These are phyloP conservation scores for Ophiostoma perfectum DNA, from an alignment of 2,329 filamentous ascomycete species.

Conservation along the genomic window DNA sequence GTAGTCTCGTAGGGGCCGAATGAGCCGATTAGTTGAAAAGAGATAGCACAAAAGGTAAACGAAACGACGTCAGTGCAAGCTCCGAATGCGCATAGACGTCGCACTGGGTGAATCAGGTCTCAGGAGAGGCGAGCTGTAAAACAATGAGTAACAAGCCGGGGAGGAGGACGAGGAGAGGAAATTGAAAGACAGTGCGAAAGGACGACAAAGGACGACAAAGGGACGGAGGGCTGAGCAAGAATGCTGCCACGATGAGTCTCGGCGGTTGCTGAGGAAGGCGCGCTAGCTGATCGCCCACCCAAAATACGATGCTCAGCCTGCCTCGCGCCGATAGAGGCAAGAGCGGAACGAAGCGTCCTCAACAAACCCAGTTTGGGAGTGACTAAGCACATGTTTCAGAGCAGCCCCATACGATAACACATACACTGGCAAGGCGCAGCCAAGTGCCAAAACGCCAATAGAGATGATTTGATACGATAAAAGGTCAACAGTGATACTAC, in stretches of 20 bases:
- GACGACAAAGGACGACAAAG: not conserved
- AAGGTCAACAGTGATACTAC: not conserved
- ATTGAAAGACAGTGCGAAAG: not conserved
- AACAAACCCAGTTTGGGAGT: not conserved
- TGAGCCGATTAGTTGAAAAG: not conserved
- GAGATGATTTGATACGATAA: not conserved
- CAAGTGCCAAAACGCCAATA: not conserved
- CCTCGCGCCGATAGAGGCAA: constrained; percentile 4
- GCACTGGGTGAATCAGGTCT: too few relatives aligned
- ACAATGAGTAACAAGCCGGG: too few relatives aligned
- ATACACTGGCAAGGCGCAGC: not conserved
- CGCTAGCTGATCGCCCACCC: constrained; percentile 2
- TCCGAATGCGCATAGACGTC: too few relatives aligned
- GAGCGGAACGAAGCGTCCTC: not conserved
- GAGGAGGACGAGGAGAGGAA: too few relatives aligned
- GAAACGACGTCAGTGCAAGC: not conserved
- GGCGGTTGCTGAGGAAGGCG: constrained; percentile 5
- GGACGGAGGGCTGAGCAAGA: not conserved
- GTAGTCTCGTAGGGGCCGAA: not conserved
- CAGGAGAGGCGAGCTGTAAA: too few relatives aligned
- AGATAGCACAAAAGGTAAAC: not conserved
- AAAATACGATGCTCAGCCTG: constrained; percentile 9
- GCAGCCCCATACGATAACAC: not conserved
- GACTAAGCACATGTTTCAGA: not conserved
- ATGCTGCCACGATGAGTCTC: constrained; percentile 4